Evolutionary conservation across 768 basidiomycete genomes (phyloP).

Genomic region (Collybia sordida): DNA sequence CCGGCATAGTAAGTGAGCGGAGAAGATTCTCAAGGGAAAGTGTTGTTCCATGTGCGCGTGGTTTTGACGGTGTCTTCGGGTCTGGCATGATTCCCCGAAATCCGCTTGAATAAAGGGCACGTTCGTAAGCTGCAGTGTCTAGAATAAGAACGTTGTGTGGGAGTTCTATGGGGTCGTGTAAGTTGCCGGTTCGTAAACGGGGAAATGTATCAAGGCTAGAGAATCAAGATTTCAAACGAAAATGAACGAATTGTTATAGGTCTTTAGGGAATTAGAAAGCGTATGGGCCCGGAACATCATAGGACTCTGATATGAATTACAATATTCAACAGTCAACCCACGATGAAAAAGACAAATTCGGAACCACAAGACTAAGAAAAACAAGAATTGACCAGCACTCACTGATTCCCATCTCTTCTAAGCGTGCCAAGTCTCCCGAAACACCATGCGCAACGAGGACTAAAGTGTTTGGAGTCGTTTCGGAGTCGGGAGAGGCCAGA

Average conservation of each 20-base stretch:
- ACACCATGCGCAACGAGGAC: conserved; percentile 70
- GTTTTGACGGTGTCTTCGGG: conserved; percentile 46
- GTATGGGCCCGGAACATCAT: not conserved
- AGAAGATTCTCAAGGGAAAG: conserved; percentile 67
- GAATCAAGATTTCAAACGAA: not conserved
- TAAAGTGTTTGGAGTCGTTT: conserved; percentile 65
- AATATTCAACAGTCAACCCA: not conserved
- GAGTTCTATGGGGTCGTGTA: conserved; percentile 43
- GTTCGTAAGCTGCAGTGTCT: conserved; percentile 66
- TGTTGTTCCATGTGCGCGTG: conserved; percentile 49
- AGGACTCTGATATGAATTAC: not conserved
- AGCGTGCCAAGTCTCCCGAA: conserved; percentile 51
- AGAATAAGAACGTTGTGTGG: conserved; percentile 72
- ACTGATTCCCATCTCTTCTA: conserved; percentile 85
- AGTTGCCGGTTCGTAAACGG: not conserved
- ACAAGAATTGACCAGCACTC: conserved; percentile 23
- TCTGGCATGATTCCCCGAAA: conserved; percentile 62
- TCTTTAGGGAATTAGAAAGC: conserved; percentile 2
- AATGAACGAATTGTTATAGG: conserved; percentile 1
- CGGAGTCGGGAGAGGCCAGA: conserved; percentile 74
- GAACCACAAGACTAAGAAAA: not conserved
- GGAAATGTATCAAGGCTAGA: not conserved
- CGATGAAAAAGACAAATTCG: not conserved
- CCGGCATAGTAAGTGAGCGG: conserved; percentile 48
- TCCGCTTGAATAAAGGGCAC: conserved; percentile 57